Conservation (phyloP, 352 stramenopile species). For the Aphanomyces invadans region DNA sequence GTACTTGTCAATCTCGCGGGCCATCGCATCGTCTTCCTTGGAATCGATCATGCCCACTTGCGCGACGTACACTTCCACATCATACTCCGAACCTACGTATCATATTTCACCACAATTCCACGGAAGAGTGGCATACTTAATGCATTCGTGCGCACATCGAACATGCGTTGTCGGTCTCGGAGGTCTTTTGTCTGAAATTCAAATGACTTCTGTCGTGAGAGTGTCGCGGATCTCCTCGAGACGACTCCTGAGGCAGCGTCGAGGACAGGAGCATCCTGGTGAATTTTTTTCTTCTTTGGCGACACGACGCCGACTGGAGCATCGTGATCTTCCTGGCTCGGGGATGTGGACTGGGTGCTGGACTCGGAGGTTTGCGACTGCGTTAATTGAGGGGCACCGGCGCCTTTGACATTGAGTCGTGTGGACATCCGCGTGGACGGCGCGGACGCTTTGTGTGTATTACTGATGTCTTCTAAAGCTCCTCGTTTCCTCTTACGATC, state of each 20-base stretch:
- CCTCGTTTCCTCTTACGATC: constrained; percentile 67
- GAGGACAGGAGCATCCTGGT: background rate
- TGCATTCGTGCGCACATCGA: constrained; percentile 21
- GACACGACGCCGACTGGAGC: background rate
- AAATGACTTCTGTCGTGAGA: background rate
- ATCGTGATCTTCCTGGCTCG: background rate
- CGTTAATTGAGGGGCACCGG: constrained; percentile 23
- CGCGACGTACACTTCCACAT: constrained; percentile 43
- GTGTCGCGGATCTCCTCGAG: background rate
- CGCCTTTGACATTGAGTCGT: constrained; percentile 16
- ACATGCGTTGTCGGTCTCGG: constrained; percentile 15
- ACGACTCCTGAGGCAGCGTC: background rate
- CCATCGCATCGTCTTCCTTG: constrained; percentile 31
- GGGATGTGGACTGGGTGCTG: constrained; percentile 28
- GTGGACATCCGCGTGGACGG: constrained; percentile 32
- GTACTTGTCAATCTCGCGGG: constrained; percentile 52
- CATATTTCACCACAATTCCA: background rate
- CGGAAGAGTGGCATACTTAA: constrained; percentile 4
- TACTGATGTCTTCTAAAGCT: constrained; percentile 76
- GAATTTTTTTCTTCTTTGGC: constrained; percentile 23
- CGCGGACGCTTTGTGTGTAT: constrained; percentile 29
- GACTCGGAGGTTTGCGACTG: constrained; percentile 24
- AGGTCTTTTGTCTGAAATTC: background rate
- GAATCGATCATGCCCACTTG: constrained; percentile 54
- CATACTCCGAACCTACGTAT: constrained; percentile 53